Evolutionary conservation across 176 grass and related monocot genomes (phyloP).

Genomic region (Phoenix dactylifera): DNA sequence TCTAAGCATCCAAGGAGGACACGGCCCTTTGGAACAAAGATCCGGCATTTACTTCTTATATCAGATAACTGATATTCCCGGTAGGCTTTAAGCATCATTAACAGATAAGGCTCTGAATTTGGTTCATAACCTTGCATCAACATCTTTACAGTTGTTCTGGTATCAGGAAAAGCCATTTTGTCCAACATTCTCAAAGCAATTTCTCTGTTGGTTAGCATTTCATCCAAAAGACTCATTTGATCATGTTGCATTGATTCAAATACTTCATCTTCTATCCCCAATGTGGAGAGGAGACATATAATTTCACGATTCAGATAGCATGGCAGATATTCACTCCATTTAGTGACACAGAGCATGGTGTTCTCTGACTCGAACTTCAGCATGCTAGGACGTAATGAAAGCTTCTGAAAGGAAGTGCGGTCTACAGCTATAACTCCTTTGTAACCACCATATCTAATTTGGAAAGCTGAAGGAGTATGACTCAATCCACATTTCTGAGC

Average conservation of each 20-base stretch:
- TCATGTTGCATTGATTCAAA: constrained; percentile 69
- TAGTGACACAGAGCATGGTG: constrained; percentile 82
- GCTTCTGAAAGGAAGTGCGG: constrained; percentile 32
- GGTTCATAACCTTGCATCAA: constrained; percentile 79
- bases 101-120: constrained; percentile 64
- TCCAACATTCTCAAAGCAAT: constrained; percentile 58
- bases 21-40: constrained; percentile 77
- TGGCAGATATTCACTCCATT: constrained; percentile 63
- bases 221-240: constrained; percentile 52
- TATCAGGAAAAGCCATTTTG: constrained; percentile 44
- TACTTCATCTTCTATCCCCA: constrained; percentile 72
- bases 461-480: constrained; percentile 77
- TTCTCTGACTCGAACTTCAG: constrained; percentile 84
- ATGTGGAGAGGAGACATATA: constrained; percentile 76
- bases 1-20: constrained; percentile 94
- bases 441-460: constrained; percentile 91
- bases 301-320: constrained; percentile 87
- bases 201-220: constrained; percentile 66
- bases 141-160: constrained; percentile 49
- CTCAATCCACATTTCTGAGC: constrained; percentile 49
- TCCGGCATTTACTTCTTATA: constrained; percentile 69
- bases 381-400: constrained; percentile 87
- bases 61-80: constrained; percentile 60
- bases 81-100: constrained; percentile 77
- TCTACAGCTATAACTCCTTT: constrained; percentile 88